Evolutionary conservation across 2,329 filamentous ascomycete species (phyloP), one percentile per base, ranked within the genome.

Genomic region (Leptographium wingfieldii): DNA sequence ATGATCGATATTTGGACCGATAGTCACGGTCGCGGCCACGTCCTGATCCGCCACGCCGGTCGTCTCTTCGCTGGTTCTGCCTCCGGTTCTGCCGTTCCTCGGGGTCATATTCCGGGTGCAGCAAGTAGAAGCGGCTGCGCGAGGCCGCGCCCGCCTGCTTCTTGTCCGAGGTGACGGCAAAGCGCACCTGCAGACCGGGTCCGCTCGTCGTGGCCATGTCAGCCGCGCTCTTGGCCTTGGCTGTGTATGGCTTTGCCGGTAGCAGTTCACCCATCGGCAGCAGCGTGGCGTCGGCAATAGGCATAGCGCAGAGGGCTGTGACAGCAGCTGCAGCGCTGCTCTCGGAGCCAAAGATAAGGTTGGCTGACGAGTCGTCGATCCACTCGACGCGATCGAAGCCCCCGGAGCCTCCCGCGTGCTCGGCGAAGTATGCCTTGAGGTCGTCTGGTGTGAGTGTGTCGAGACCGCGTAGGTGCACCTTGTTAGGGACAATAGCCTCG

Each of bases 351-450:
- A 94, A 97, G 58, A 95, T 73, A 58, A 96, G 77, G 69, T 97
- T 97, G 63, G 90, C 90, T 0, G 90, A 92, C 7, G 83, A 85
- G 72, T 99, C 94, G 70, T 97, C 90, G 65, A 99, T 90, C 94
- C 94, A 99, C 74, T 97, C 91, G 64, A 96, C 78, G 63, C 82
- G 80, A 60, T 81, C 76, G 60, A 85, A 76, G 57, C 74, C 68
- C 60, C 79, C 76, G n/a, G 79, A 76, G 16, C 72, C 70, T 43
- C 78, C 74, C 67, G 81, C 90, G 70, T 94, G 82, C 63, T 88
- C 80, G 55, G 77, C 73, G 10, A 90, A 82, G 67, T 91, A 96
- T 61, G 80, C 77, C 66, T 87, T 86, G 66, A 97, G 86, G 64
- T 96, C 84, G 59, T 84, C 80, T 33, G 91, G 91, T 38, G 87